Conservation (phyloP, 2,329 filamentous ascomycete species). For the Monilinia aucupariae region DNA sequence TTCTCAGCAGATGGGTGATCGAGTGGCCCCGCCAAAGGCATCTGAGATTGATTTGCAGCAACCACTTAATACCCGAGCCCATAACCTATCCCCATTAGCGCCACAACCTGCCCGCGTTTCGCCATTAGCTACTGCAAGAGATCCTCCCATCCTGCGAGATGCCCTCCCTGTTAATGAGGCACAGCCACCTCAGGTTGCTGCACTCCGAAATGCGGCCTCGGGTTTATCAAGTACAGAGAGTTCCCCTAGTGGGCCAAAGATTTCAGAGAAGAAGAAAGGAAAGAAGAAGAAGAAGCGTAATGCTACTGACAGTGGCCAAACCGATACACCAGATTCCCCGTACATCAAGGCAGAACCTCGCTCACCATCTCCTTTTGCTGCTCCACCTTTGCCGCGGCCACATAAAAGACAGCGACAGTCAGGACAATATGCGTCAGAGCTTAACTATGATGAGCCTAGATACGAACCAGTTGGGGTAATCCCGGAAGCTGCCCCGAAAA, state of each 20-base stretch:
- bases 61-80: constrained; percentile 49
- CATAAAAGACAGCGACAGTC: constrained; percentile 52
- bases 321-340: constrained; percentile 43
- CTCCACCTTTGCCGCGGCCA: constrained; percentile 48
- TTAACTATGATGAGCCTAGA: constrained; percentile 44
- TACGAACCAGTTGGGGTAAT: constrained; percentile 36
- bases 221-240: constrained; percentile 54
- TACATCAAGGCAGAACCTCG: constrained; percentile 61
- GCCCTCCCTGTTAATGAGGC: constrained; percentile 27
- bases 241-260: constrained; percentile 47
- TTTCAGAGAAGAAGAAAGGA: constrained; percentile 47
- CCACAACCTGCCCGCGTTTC: constrained; percentile 70
- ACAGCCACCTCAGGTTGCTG: constrained; percentile 50
- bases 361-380: constrained; percentile 54
- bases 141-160: constrained; percentile 32
- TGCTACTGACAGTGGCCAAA: constrained; percentile 37
- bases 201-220: constrained; percentile 45
- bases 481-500: constrained; percentile 22
- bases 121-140: constrained; percentile 46
- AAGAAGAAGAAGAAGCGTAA: constrained; percentile 50
- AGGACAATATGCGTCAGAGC: constrained; percentile 39
- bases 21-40: constrained; percentile 35
- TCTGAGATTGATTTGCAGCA: constrained; percentile 38
- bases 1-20: constrained; percentile 36
- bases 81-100: constrained; percentile 67